Percentiles rank a stretch among this genome's conserved stretches.
These are phyloP conservation scores for Zarea fungicola DNA, from an alignment of 2,329 filamentous ascomycete species.

Conservation along the genomic window DNA sequence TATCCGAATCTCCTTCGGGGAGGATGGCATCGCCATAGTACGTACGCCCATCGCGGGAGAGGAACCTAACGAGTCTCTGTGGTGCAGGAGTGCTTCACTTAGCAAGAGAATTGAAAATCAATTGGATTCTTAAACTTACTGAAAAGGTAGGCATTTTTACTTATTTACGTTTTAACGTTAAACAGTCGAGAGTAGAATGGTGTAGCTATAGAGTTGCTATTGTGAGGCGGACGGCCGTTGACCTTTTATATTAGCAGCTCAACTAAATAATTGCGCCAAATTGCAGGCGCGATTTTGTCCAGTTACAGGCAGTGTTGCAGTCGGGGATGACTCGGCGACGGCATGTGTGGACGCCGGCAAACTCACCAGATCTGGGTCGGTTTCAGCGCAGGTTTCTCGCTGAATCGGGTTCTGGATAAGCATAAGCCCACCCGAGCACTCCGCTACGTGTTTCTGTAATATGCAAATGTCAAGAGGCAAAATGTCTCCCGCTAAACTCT, in stretches of 20 bases:
- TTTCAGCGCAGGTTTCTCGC: background rate
- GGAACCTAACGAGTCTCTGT: conserved; percentile 68
- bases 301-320: background rate
- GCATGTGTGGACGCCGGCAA: background rate
- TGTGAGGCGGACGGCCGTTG: background rate
- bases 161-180: too few species aligned
- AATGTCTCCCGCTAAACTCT: too few species aligned
- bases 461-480: too few species aligned
- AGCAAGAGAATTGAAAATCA: conserved; percentile 1
- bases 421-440: too few species aligned
- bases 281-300: too few species aligned
- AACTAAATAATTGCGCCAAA: too few species aligned
- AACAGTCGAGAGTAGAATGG: background rate
- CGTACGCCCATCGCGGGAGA: conserved; percentile 62
- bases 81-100: conserved; percentile 1
- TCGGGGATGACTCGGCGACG: conserved; percentile 5
- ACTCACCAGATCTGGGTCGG: background rate
- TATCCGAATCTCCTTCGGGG: conserved; percentile 52
- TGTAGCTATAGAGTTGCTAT: background rate
- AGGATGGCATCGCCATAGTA: conserved; percentile 74
- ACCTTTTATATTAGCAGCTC: background rate
- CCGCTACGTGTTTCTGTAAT: too few species aligned
- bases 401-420: too few species aligned
- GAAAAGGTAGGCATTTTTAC: conserved; percentile 12
- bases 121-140: conserved; percentile 9